These are phyloP conservation scores for Eutrema yunnanense DNA, from an alignment of 345 rosid genomes.

Conservation along the genomic window DNA sequence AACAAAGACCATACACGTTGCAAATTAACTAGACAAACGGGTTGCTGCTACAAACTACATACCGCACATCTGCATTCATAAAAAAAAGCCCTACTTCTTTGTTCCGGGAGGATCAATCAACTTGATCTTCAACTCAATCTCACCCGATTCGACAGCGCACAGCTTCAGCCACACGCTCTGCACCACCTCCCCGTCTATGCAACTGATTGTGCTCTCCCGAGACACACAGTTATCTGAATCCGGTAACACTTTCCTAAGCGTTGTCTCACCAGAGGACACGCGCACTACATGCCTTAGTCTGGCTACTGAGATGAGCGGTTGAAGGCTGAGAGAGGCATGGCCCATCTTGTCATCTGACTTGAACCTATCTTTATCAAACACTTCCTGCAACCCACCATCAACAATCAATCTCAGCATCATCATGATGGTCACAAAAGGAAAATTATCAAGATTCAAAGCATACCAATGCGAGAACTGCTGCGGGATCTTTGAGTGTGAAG, in stretches of 20 bases:
- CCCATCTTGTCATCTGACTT: constrained; percentile 99
- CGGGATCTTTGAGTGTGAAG: constrained; percentile 68
- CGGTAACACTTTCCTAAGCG: constrained; percentile 73
- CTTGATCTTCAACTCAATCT: constrained; percentile 77
- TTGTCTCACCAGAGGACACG: constrained; percentile 63
- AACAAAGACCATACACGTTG: constrained; percentile 13
- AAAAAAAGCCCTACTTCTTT: neutral
- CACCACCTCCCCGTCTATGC: constrained; percentile 71
- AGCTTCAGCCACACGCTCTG: constrained; percentile 89
- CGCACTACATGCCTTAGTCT: constrained; percentile 66
- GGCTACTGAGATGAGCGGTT: constrained; percentile 76
- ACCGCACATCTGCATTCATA: neutral
- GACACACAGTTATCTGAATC: constrained; percentile 74
- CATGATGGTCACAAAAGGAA: neutral
- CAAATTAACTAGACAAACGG: neutral
- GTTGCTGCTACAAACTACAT: constrained; percentile 19
- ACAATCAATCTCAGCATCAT: constrained; percentile 7
- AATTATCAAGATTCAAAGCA: constrained; percentile 6
- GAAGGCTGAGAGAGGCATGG: constrained; percentile 74
- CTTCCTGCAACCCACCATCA: constrained; percentile 56
- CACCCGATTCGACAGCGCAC: constrained; percentile 82
- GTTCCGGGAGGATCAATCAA: constrained; percentile 43
- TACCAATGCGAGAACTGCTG: constrained; percentile 58
- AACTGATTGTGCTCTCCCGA: constrained; percentile 74
- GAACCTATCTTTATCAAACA: constrained; percentile 91